phyloP scores from a whole-genome alignment of 202 grass and related monocot species.

The Brachypodium distachyon region DNA sequence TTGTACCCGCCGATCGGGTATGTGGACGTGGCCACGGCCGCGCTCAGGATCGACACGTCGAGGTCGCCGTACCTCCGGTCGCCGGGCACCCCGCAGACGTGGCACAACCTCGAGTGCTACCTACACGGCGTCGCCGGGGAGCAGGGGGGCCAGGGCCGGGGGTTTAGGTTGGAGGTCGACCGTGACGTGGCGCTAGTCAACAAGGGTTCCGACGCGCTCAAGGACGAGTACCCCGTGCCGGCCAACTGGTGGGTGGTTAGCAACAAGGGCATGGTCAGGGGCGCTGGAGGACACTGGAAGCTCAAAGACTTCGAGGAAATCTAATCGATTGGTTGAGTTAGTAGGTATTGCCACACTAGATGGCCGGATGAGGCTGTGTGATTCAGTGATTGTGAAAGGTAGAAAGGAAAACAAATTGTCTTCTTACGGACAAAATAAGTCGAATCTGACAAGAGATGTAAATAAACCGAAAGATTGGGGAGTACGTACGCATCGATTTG shows the following conservation, averaged over 20 bases:
- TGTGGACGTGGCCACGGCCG: constrained; percentile 37
- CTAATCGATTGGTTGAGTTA: background rate
- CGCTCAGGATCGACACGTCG: constrained; percentile 28
- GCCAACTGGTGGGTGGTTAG: constrained; percentile 32
- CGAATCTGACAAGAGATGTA: too few species aligned
- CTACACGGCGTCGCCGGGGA: constrained; percentile 68
- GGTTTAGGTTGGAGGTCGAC: constrained; percentile 54
- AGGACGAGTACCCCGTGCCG: constrained; percentile 56
- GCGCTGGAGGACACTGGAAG: constrained; percentile 40
- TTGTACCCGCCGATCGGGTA: constrained; percentile 67
- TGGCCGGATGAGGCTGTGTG: too few species aligned
- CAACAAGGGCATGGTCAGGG: constrained; percentile 63
- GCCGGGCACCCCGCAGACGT: constrained; percentile 21
- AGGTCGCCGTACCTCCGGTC: constrained; percentile 50
- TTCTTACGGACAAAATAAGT: too few species aligned
- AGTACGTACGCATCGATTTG: too few species aligned
- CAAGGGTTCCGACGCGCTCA: constrained; percentile 50
- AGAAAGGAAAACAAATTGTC: too few species aligned
- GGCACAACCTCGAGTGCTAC: constrained; percentile 82
- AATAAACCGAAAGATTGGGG: too few species aligned
- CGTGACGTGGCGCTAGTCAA: constrained; percentile 68
- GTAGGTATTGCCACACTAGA: background rate
- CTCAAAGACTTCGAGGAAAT: constrained; percentile 61
- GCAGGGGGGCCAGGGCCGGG: constrained; percentile 29
- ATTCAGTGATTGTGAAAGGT: too few species aligned